Evolutionary conservation across 129 eudicot species (phyloP).

Genomic region (Escallonia herrerae): DNA sequence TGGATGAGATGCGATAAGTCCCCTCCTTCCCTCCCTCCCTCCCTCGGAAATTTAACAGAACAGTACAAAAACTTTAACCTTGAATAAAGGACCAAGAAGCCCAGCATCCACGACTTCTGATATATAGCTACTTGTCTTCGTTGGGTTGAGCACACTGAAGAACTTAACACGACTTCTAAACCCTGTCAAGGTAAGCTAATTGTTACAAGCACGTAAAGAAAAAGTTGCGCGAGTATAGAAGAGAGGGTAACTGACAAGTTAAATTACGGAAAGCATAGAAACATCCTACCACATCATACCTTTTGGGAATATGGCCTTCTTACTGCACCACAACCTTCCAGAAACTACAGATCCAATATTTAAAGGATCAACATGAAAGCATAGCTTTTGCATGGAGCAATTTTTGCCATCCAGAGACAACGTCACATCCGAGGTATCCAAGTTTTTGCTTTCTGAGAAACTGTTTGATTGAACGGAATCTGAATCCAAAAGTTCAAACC

Average conservation of each 20-base stretch:
- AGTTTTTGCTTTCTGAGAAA: background rate
- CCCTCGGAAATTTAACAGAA: no score
- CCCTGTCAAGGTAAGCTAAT: constrained; percentile 28
- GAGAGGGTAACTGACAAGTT: background rate
- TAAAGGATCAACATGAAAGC: constrained; percentile 28
- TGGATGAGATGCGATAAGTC: no score
- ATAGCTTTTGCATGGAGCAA: constrained; percentile 7
- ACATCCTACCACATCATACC: constrained; percentile 25
- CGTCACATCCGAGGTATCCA: constrained; percentile 7
- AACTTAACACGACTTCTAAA: constrained; percentile 61
- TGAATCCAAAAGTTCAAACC: constrained; percentile 22
- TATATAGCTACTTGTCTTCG: constrained; percentile 36
- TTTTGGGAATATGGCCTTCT: constrained; percentile 60
- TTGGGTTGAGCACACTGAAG: constrained; percentile 39
- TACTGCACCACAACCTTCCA: constrained; percentile 65
- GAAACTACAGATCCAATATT: constrained; percentile 40
- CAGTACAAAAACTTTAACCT: constrained; percentile 22
- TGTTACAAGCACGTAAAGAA: constrained; percentile 10
- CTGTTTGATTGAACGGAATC: constrained; percentile 5
- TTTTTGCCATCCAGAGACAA: background rate
- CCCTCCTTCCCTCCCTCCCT: no score
- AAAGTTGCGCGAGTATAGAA: background rate
- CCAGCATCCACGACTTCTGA: constrained; percentile 67
- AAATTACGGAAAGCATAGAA: background rate
- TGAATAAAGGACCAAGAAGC: constrained; percentile 68